Evolutionary conservation across 345 rosid genomes (phyloP).

Genomic region (Lepidium africanum): DNA sequence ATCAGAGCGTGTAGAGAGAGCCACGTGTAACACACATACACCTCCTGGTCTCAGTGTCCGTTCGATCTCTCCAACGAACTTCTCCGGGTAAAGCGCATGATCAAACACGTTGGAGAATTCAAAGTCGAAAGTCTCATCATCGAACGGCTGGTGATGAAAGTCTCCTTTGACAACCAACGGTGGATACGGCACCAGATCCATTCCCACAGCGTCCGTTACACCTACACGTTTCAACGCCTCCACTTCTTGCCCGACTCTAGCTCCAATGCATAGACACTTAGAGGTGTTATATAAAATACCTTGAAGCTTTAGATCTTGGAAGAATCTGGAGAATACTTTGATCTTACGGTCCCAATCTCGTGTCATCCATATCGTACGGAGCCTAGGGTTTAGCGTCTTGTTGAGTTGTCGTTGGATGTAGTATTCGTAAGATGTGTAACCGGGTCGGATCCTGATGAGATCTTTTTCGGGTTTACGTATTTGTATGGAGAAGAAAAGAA

Average conservation of each 20-base stretch:
- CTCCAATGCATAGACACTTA: conserved; percentile 65
- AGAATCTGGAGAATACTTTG: conserved; percentile 56
- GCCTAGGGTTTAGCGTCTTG: conserved; percentile 83
- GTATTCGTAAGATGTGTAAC: conserved; percentile 62
- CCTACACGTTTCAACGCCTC: conserved; percentile 61
- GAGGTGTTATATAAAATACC: conserved; percentile 44
- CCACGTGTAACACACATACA: conserved; percentile 67
- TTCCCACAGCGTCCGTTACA: conserved; percentile 58
- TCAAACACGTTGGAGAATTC: conserved; percentile 95
- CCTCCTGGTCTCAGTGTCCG: conserved; percentile 72
- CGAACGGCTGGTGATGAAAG: conserved; percentile 76
- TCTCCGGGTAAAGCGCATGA: conserved; percentile 71
- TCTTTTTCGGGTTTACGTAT: conserved; percentile 8
- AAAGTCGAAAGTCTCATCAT: conserved; percentile 57
- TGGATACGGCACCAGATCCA: conserved; percentile 75
- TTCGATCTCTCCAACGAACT: conserved; percentile 74
- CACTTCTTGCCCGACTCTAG: conserved; percentile 86
- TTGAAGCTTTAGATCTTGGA: conserved; percentile 32
- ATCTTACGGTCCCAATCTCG: conserved; percentile 88
- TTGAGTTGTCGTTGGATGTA: conserved; percentile 86
- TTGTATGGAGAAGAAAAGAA: conserved; percentile 33
- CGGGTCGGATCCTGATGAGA: conserved; percentile 59
- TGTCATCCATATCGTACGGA: conserved; percentile 60
- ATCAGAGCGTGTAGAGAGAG: conserved; percentile 50
- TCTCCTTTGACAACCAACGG: conserved; percentile 73